A percentile compares a stretch with the other conserved stretches of the same genome.
Evolutionary conservation across 2,329 filamentous ascomycete genomes (phyloP).

Genomic region (Chaetomium sp.): DNA sequence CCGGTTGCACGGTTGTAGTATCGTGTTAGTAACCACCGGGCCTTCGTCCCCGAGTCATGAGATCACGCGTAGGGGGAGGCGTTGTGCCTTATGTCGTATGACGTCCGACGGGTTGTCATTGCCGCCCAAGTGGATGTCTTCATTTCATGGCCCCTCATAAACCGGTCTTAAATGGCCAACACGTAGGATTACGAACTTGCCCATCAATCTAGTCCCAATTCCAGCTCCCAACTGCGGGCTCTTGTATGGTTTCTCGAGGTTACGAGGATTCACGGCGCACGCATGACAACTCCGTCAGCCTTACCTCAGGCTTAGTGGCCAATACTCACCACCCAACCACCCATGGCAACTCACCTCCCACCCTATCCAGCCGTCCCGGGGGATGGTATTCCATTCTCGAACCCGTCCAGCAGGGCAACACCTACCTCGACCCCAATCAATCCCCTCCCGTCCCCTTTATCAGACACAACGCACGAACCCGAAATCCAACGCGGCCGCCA

Average conservation of each 20-base stretch:
- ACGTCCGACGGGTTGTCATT: background rate
- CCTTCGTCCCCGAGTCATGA: constrained; percentile 16
- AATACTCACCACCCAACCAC: background rate
- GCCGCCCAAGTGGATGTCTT: background rate
- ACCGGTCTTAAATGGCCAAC: background rate
- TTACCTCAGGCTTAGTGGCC: background rate
- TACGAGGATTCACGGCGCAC: background rate
- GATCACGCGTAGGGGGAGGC: background rate
- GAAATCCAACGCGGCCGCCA: constrained; percentile 23
- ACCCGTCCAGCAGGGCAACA: background rate
- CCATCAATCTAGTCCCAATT: background rate
- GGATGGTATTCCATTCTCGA: constrained; percentile 1
- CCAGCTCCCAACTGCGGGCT: background rate
- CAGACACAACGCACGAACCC: background rate
- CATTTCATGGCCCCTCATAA: background rate
- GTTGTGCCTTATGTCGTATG: background rate
- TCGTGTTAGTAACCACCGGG: background rate
- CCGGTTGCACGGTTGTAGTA: background rate
- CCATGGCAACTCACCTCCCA: constrained; percentile 11
- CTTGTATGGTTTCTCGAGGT: background rate
- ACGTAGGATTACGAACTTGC: background rate
- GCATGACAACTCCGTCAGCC: background rate
- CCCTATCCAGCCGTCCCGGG: background rate
- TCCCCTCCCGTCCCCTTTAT: background rate
- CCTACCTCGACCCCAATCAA: background rate